A percentile compares a stretch with the other conserved stretches of the same genome.
Conservation (phyloP, 2,329 filamentous ascomycete genomes). For the Didymosphaeria variabile region DNA sequence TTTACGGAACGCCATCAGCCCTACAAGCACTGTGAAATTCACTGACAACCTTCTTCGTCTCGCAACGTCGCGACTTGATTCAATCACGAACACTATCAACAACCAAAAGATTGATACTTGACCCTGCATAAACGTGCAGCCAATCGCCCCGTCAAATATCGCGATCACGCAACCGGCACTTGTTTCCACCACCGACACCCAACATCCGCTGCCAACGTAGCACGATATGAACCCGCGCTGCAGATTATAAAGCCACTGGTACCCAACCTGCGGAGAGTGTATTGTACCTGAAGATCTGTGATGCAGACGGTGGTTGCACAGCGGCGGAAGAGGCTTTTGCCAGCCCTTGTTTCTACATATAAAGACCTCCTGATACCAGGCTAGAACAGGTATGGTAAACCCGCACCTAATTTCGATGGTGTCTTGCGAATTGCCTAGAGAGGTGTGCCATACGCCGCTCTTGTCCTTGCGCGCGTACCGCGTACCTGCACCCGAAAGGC, state of each 20-base stretch:
- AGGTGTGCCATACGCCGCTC: background rate
- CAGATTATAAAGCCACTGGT: background rate
- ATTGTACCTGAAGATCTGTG: background rate
- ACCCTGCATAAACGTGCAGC: background rate
- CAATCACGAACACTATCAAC: background rate
- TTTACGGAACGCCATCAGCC: constrained; percentile 1
- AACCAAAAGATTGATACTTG: too few relatives aligned
- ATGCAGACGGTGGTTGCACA: background rate
- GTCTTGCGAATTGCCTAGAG: background rate
- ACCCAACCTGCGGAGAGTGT: background rate
- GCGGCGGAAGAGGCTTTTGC: background rate
- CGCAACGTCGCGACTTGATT: background rate
- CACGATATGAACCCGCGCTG: background rate
- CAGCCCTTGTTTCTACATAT: background rate
- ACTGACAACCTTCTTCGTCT: too few relatives aligned
- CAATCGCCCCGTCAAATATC: background rate
- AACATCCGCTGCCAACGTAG: background rate
- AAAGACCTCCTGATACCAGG: background rate
- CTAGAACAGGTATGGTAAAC: background rate
- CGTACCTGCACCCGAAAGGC: background rate
- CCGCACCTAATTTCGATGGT: background rate
- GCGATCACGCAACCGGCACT: background rate
- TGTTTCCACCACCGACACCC: constrained; percentile 12
- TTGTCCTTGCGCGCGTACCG: background rate
- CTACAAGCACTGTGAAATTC: background rate